Base-by-base conservation (phyloP, 2,329 filamentous ascomycete species). In the Dothideomycetes sp. region DNA sequence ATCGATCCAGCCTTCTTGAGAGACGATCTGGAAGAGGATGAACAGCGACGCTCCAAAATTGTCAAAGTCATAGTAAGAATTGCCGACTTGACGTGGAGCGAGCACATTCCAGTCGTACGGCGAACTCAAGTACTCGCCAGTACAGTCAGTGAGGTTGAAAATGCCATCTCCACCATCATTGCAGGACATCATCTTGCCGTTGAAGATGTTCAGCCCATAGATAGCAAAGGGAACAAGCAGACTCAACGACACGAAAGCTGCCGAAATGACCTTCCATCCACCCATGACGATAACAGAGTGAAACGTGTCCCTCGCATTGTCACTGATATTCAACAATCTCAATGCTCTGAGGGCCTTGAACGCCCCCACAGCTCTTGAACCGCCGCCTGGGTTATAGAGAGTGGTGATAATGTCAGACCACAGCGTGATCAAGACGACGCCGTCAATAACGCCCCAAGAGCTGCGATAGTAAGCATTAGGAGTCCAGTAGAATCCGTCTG, bases 11-110 rank as follows among this genome's bases (percentile, higher is more conserved):
- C 91, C 91, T 69, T 98, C 93, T 61, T 98, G 91, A 38, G 89
- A 96, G 29, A 96, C 89, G 62, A 98, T 95, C 60, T 96, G 88
- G 66, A 95, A 98, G 45, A 98, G 82, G 47, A 94, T 93, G 66
- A 96, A 96, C 23, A 98, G 71, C 0, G 89, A 83, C 40, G 84
- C 76, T n/a, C 82, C 84, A 54, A 98, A 98, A 56, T 93, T 83
- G 60, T 98, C 91, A 56, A 98, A 98, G 59, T 82, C 82, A 63
- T 82, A 96, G 56, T 78, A 94, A 0, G 81, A 78, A 53, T 98
- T 96, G 1, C 75, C 64, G 9, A 82, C 86, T 33, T 82, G 77
- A 41, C 91, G 78, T 5, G 91, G 91, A 2, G 87, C 82, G 8
- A 95, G 67, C 44, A 98, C 73, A 7, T 80, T 65, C 88, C 89